Evolutionary conservation across 148 eudicot genomes (phyloP).

Genomic region (Rhododendron vialii): DNA sequence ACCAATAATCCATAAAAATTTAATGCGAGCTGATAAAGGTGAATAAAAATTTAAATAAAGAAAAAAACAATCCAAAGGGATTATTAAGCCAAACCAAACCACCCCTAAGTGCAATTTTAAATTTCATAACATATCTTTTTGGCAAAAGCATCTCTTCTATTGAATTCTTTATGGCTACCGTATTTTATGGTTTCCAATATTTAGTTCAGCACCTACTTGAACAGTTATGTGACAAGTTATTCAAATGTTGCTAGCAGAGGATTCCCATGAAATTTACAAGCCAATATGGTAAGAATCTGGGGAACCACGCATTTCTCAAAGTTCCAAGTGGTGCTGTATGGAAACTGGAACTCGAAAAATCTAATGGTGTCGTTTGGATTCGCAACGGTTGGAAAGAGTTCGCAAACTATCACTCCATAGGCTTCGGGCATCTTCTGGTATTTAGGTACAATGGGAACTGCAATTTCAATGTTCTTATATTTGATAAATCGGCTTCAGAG

Average conservation of each 20-base stretch:
- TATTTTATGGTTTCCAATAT: too few relatives aligned
- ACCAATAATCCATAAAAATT: too few relatives aligned
- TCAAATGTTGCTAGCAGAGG: constrained; percentile 17
- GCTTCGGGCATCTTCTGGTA: constrained; percentile 25
- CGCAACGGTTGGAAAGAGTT: constrained; percentile 39
- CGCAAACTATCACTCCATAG: constrained; percentile 21
- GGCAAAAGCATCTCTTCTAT: too few relatives aligned
- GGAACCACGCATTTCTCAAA: constrained; percentile 14
- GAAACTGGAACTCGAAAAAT: constrained; percentile 20
- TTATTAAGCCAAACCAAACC: too few relatives aligned
- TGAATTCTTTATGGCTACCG: too few relatives aligned
- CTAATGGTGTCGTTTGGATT: constrained; percentile 27
- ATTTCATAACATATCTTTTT: too few relatives aligned
- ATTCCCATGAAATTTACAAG: constrained; percentile 28
- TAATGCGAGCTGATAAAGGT: too few relatives aligned
- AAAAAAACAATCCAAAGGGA: too few relatives aligned
- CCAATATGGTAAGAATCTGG: constrained; percentile 15
- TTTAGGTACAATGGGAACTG: constrained; percentile 28
- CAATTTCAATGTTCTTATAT: constrained; percentile 27
- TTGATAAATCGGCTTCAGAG: constrained; percentile 34
- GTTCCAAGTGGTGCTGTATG: constrained; percentile 30
- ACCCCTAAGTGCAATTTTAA: too few relatives aligned
- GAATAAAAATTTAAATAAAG: too few relatives aligned
- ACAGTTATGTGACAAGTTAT: not conserved
- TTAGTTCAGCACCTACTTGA: not conserved